Conservation (phyloP, 805 yeast genomes). For the Lipomyces sp. region DNA sequence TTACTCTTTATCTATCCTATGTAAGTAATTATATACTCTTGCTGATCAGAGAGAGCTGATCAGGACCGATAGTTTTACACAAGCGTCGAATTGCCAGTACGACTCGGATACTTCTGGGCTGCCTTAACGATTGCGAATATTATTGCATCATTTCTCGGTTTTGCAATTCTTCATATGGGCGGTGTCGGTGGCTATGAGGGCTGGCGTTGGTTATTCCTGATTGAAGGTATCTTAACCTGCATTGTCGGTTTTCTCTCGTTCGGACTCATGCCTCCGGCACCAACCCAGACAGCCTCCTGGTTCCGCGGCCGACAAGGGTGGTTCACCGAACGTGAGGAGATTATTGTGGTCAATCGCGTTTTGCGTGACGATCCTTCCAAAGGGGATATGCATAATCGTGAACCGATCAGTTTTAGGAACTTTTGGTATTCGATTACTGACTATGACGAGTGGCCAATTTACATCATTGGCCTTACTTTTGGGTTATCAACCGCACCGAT, state of each 20-base stretch:
- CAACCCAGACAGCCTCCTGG: conserved; percentile 56
- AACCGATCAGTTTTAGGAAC: conserved; percentile 52
- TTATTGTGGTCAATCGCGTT: conserved; percentile 61
- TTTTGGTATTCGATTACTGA: conserved; percentile 52
- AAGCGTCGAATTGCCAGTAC: conserved; percentile 56
- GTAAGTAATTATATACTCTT: too few species aligned
- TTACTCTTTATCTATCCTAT: conserved; percentile 62
- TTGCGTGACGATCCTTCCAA: conserved; percentile 65
- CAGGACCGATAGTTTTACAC: too few species aligned
- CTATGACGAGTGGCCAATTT: conserved; percentile 61
- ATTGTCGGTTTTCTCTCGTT: conserved; percentile 55
- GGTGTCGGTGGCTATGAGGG: conserved; percentile 53
- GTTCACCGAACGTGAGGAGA: conserved; percentile 59
- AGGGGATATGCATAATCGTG: conserved; percentile 69
- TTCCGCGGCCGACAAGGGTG: conserved; percentile 56
- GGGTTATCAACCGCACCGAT: conserved; percentile 49
- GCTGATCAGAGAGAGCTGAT: too few species aligned
- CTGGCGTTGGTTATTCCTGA: conserved; percentile 65
- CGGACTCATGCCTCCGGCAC: conserved; percentile 60
- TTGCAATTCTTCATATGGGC: conserved; percentile 56
- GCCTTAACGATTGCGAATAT: conserved; percentile 54
- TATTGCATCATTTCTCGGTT: conserved; percentile 52
- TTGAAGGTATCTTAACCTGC: conserved; percentile 65
- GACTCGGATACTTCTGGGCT: conserved; percentile 61
- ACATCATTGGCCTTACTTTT: conserved; percentile 52